These are phyloP conservation scores for Phytophthora macrochlamydospora DNA, from an alignment of 352 stramenopile species.

Conservation along the genomic window DNA sequence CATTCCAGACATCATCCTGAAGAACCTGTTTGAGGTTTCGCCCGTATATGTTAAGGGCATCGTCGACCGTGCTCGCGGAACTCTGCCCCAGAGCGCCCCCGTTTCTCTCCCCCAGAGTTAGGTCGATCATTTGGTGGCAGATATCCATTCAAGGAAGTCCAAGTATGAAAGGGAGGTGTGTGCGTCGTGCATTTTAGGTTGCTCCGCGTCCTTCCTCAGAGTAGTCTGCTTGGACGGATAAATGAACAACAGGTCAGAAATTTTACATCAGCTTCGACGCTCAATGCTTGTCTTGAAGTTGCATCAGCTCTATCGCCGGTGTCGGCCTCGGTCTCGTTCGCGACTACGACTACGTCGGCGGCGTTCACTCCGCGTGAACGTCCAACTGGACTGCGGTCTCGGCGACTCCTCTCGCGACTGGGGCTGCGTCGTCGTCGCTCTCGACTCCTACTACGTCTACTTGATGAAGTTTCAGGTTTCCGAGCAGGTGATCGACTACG, in stretches of 20 bases:
- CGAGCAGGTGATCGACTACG: slow-evolving; percentile 27
- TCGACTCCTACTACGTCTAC: slow-evolving; percentile 36
- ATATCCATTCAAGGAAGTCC: slow-evolving; percentile 18
- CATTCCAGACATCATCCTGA: slow-evolving; percentile 86
- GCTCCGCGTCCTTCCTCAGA: slow-evolving; percentile 23
- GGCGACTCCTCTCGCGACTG: slow-evolving; percentile 30
- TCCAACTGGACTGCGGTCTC: slow-evolving; percentile 23
- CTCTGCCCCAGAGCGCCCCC: slow-evolving; percentile 39
- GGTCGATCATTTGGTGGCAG: background rate
- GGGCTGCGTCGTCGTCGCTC: slow-evolving; percentile 28
- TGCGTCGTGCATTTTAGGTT: slow-evolving; percentile 32
- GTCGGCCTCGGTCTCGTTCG: background rate
- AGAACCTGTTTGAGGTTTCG: slow-evolving; percentile 89
- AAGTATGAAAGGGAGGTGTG: slow-evolving; percentile 18
- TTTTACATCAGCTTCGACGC: slow-evolving; percentile 9
- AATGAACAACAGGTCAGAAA: slow-evolving; percentile 17
- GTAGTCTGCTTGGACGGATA: slow-evolving; percentile 12
- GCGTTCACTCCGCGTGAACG: slow-evolving; percentile 32
- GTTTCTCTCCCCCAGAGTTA: background rate
- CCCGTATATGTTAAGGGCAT: slow-evolving; percentile 87
- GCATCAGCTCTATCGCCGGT: too few species aligned
- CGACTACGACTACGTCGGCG: slow-evolving; percentile 39
- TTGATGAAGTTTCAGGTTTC: slow-evolving; percentile 14
- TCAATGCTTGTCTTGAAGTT: background rate
- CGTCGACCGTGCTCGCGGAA: slow-evolving; percentile 70